Evolutionary conservation across 2,329 filamentous ascomycete species (phyloP).

Genomic region (Scedosporium boydii): DNA sequence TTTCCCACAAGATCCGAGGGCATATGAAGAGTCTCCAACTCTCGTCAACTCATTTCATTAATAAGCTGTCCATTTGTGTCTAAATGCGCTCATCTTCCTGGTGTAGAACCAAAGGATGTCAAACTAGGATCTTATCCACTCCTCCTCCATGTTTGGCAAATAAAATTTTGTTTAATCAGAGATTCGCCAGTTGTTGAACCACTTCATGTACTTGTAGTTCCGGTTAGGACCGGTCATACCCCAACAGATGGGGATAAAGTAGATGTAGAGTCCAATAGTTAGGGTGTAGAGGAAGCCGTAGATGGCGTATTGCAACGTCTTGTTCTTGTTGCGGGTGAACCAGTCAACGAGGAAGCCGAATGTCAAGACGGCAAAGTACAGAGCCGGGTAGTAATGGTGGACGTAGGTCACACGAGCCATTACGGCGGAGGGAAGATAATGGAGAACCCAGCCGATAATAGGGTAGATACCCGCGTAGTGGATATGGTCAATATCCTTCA

Average conservation of each 20-base stretch:
- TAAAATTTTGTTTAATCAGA: conserved; percentile 39
- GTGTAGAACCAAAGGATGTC: not conserved
- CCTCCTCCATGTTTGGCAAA: not conserved
- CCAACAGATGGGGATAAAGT: conserved; percentile 91
- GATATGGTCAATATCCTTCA: conserved; percentile 80
- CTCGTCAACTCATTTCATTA: not conserved
- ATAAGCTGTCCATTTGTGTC: not conserved
- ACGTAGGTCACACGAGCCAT: conserved; percentile 99
- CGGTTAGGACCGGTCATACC: conserved; percentile 82
- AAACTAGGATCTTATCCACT: not conserved
- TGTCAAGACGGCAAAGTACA: conserved; percentile 91
- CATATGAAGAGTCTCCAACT: not conserved
- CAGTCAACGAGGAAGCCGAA: conserved; percentile 87
- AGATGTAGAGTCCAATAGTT: conserved; percentile 73
- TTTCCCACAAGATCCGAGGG: not conserved
- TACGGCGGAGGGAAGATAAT: conserved; percentile 90
- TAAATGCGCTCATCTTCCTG: not conserved
- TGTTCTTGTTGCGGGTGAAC: conserved; percentile 58
- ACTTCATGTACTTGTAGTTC: conserved; percentile 87
- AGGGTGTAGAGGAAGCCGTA: conserved; percentile 66
- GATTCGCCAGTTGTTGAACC: conserved; percentile 82
- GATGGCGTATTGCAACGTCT: conserved; percentile 54
- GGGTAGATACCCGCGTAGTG: conserved; percentile 92
- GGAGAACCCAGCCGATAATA: conserved; percentile 85
- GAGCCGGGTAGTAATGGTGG: conserved; percentile 96